Evolutionary conservation across 331 rosid genomes (phyloP), one percentile per base, ranked within the genome.

Genomic region (Telfairia occidentalis): DNA sequence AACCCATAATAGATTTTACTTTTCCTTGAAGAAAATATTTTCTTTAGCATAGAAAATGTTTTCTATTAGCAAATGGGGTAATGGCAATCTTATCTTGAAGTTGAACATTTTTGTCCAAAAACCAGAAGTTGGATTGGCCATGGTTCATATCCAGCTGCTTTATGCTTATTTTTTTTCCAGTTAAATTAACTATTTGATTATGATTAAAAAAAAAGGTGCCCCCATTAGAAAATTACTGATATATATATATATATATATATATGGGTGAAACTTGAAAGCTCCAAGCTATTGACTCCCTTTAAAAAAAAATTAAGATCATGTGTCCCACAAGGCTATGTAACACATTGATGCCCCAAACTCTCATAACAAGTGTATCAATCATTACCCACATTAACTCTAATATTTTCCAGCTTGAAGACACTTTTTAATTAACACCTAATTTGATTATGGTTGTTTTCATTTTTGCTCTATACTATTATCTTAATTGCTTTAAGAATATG

Each of bases 271-370:
- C 45, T 63, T 63, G 49, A 65, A 24, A 40, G 37, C 37, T 67
- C 2, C 35, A 23, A 38, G 19, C 53, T 21, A 43, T 43, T 67
- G 35, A 66, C 52, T 21, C 52, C 52, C n/a, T n/a, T n/a, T n/a
- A n/a, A n/a, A n/a, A 21, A 32, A n/a, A 5, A 67, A 67, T 42
- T 24, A 40, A 67, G 21, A 43, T 46, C 42, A 70, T 70, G 40
- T 70, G 75, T 28, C 75, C 75, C 75, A 70, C 75, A 70, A 46
- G 75, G 16, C 3, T 30, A 37, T 40, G 75, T 45, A 70, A 70
- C 28, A 43, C 57, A 43, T 70, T 45, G 38, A 70, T 70, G 28
- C 38, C 57, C 58, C 42, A 70, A 70, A 70, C 28, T 70, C 75
- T 45, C 58, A 70, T 15, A 70, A 28, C 57, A 70, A 70, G 42